phyloP scores from a whole-genome alignment of 1,284 basidiomycete species.

The Neolentinus lepideus region DNA sequence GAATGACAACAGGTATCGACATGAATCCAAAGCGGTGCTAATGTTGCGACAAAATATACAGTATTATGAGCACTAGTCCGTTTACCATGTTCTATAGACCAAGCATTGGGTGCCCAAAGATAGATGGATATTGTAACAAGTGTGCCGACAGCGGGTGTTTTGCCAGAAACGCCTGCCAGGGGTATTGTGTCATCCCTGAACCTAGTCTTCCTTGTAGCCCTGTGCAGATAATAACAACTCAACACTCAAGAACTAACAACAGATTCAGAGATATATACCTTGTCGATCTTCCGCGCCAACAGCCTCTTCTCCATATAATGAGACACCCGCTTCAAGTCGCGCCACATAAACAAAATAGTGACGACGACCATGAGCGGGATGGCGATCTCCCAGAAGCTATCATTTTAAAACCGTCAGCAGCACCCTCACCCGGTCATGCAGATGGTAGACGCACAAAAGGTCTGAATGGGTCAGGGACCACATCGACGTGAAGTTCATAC shows the following conservation, averaged over 20 bases:
- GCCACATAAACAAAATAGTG: slow-evolving; percentile 44
- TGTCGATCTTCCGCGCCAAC: slow-evolving; percentile 17
- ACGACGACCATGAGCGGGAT: slow-evolving; percentile 53
- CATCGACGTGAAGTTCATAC: slow-evolving; percentile 62
- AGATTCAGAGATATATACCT: slow-evolving; percentile 16
- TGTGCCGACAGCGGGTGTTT: no score
- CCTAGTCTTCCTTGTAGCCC: background rate
- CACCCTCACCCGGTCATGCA: background rate
- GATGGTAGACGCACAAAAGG: slow-evolving; percentile 32
- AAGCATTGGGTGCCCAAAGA: no score
- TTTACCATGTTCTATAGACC: no score
- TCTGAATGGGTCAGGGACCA: slow-evolving; percentile 45
- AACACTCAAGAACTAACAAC: background rate
- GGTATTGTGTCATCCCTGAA: background rate
- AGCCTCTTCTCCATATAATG: slow-evolving; percentile 39
- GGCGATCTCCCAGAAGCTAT: slow-evolving; percentile 64
- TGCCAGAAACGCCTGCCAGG: no score
- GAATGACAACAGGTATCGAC: no score
- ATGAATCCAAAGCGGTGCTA: no score
- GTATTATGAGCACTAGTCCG: no score
- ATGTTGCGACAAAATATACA: no score
- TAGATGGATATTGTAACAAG: no score
- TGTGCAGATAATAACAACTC: background rate
- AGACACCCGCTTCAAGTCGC: slow-evolving; percentile 39
- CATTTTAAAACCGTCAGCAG: background rate